A percentile compares a stretch with the other conserved stretches of the same genome.
Conservation (phyloP, 2,329 filamentous ascomycete species). For the Ascochyta rabiei region DNA sequence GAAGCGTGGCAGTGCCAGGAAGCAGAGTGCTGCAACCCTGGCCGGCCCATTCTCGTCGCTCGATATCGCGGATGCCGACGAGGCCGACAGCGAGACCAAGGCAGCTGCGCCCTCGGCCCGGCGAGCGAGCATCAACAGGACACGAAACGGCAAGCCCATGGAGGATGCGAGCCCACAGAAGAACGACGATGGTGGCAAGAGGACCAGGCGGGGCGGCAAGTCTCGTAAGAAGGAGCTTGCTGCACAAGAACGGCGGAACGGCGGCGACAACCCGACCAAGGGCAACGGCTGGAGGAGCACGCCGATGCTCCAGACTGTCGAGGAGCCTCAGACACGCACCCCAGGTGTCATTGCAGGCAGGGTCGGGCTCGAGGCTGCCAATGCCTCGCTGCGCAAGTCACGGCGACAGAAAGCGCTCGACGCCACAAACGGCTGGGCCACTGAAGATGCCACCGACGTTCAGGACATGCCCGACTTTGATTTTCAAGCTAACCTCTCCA, state of each 20-base stretch:
- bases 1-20: slow-evolving; percentile 38
- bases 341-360: slow-evolving; percentile 48
- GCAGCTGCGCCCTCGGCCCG: slow-evolving; percentile 31
- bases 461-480: slow-evolving; percentile 95
- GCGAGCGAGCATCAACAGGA: slow-evolving; percentile 49
- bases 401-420: slow-evolving; percentile 59
- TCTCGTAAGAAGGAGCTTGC: slow-evolving; percentile 53
- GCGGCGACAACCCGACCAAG: slow-evolving; percentile 49
- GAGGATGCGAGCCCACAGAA: slow-evolving; percentile 41
- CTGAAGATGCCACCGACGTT: slow-evolving; percentile 92
- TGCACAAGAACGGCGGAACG: slow-evolving; percentile 49
- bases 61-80: slow-evolving; percentile 48
- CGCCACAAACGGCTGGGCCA: slow-evolving; percentile 85
- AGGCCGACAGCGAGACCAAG: slow-evolving; percentile 45
- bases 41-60: slow-evolving; percentile 49
- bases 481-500: slow-evolving; percentile 85
- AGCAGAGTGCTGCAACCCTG: slow-evolving; percentile 48
- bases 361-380: slow-evolving; percentile 46
- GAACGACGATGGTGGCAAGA: slow-evolving; percentile 50
- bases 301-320: slow-evolving; percentile 67
- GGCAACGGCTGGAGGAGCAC: slow-evolving; percentile 73
- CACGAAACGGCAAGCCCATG: slow-evolving; percentile 50
- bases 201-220: slow-evolving; percentile 54
- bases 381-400: slow-evolving; percentile 49
- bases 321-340: slow-evolving; percentile 44